Evolutionary conservation across 2,329 filamentous ascomycete genomes (phyloP).

Genomic region (Tolypocladium album): DNA sequence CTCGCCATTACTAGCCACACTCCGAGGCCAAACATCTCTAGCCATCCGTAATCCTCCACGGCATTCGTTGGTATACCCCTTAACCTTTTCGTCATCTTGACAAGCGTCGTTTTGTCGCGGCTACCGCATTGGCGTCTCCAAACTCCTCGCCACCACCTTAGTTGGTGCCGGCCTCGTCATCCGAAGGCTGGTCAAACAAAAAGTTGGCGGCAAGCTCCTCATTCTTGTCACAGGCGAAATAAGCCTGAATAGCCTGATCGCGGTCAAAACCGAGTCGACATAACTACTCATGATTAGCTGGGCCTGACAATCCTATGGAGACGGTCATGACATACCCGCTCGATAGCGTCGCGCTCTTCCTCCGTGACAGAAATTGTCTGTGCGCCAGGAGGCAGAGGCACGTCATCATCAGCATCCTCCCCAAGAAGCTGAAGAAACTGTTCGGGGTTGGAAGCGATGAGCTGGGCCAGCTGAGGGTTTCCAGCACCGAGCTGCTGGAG

Average conservation of each 20-base stretch:
- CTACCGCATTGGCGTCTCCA: not conserved
- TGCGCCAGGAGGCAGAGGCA: conserved; percentile 74
- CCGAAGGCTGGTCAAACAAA: conserved; percentile 92
- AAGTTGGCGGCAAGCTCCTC: conserved; percentile 98
- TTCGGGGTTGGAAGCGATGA: conserved; percentile 86
- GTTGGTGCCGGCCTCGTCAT: conserved; percentile 50
- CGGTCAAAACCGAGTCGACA: conserved; percentile 89
- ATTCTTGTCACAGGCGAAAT: conserved; percentile 99
- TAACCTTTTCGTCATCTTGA: conserved; percentile 14
- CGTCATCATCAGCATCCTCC: conserved; percentile 79
- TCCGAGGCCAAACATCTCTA: not conserved
- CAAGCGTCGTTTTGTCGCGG: conserved; percentile 8
- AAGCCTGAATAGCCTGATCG: conserved; percentile 91
- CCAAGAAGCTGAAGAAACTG: conserved; percentile 86
- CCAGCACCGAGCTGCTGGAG: conserved; percentile 90
- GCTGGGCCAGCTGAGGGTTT: conserved; percentile 85
- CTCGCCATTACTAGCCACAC: not conserved
- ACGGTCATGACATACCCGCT: conserved; percentile 53
- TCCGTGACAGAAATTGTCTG: conserved; percentile 87
- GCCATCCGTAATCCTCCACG: not conserved
- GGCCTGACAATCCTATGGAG: not conserved
- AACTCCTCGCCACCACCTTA: conserved; percentile 15
- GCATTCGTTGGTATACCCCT: not conserved
- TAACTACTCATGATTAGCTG: conserved; percentile 42
- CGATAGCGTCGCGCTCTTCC: conserved; percentile 94